Conservation (phyloP, 1,139 yeast genomes). For the Arxiozyma slooffiae region DNA sequence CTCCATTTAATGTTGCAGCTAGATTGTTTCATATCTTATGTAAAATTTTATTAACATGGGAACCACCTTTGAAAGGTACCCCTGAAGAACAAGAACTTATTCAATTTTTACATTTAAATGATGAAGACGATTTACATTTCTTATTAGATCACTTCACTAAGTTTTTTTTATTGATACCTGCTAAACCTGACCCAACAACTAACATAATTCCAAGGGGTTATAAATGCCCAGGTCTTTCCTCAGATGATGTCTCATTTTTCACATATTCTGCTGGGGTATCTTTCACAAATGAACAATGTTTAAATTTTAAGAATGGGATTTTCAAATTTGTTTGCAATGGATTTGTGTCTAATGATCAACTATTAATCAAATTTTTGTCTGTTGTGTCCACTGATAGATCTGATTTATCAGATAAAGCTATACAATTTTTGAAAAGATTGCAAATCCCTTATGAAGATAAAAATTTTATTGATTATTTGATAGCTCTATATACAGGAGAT, state of each 20-base stretch:
- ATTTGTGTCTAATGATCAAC: slow-evolving; percentile 26
- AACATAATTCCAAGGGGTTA: slow-evolving; percentile 35
- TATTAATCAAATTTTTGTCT: slow-evolving; percentile 39
- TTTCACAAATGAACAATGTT: slow-evolving; percentile 42
- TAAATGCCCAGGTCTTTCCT: slow-evolving; percentile 54
- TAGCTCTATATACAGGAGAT: slow-evolving; percentile 42
- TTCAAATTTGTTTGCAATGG: slow-evolving; percentile 34
- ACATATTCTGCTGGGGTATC: slow-evolving; percentile 59
- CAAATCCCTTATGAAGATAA: slow-evolving; percentile 44
- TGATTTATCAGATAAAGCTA: slow-evolving; percentile 32
- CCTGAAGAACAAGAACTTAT: slow-evolving; percentile 35
- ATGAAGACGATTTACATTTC: slow-evolving; percentile 32
- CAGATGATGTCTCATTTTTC: slow-evolving; percentile 47
- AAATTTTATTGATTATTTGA: slow-evolving; percentile 37
- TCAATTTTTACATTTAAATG: slow-evolving; percentile 29
- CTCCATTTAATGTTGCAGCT: slow-evolving; percentile 38
- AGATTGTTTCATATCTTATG: slow-evolving; percentile 54
- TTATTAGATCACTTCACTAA: slow-evolving; percentile 42
- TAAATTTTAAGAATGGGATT: slow-evolving; percentile 40
- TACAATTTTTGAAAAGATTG: slow-evolving; percentile 42
- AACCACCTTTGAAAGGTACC: slow-evolving; percentile 41
- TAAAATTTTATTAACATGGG: slow-evolving; percentile 44
- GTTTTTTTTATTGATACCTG: slow-evolving; percentile 50
- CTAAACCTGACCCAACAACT: slow-evolving; percentile 26
- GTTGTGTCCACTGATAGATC: slow-evolving; percentile 57